These are phyloP conservation scores for Castanea sativa DNA, from an alignment of 306 rosid species.

Conservation along the genomic window DNA sequence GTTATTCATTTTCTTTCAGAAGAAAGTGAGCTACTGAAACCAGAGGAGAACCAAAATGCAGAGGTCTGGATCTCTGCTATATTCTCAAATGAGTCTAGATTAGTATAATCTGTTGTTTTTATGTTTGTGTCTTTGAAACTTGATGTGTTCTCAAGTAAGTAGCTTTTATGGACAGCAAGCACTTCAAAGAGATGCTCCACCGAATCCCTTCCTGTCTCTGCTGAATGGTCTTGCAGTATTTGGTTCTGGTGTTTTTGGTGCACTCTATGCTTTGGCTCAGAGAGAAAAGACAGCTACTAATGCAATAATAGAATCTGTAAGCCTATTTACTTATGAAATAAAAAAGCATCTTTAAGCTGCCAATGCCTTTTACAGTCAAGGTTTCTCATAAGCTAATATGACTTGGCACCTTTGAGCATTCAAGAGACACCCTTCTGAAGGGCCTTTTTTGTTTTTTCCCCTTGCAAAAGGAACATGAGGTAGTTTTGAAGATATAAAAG, in stretches of 20 bases:
- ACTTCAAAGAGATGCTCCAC: slow-evolving; percentile 29
- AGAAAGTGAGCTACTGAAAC: slow-evolving; percentile 45
- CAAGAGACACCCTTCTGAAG: slow-evolving; percentile 14
- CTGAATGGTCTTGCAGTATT: slow-evolving; percentile 65
- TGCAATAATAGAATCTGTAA: slow-evolving; percentile 70
- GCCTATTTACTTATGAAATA: slow-evolving; percentile 18
- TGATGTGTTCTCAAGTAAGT: slow-evolving; percentile 24
- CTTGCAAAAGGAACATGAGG: not conserved
- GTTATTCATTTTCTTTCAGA: slow-evolving; percentile 38
- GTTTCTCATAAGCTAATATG: slow-evolving; percentile 18
- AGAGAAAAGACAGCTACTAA: slow-evolving; percentile 50
- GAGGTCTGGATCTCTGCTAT: slow-evolving; percentile 56
- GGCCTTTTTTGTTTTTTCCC: not conserved
- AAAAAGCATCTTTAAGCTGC: slow-evolving; percentile 60
- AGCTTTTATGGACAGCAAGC: slow-evolving; percentile 43
- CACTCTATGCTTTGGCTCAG: slow-evolving; percentile 58
- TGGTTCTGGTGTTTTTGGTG: slow-evolving; percentile 68
- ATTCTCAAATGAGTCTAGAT: slow-evolving; percentile 21
- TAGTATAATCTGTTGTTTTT: slow-evolving; percentile 16
- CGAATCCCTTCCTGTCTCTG: slow-evolving; percentile 45
- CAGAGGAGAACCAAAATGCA: slow-evolving; percentile 37
- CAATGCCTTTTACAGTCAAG: slow-evolving; percentile 3
- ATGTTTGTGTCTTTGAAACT: slow-evolving; percentile 20
- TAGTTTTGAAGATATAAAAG: not conserved
- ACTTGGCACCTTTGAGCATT: slow-evolving; percentile 16